Conservation (phyloP, 495 filamentous ascomycete genomes). For the Aspergillus asperescens region DNA sequence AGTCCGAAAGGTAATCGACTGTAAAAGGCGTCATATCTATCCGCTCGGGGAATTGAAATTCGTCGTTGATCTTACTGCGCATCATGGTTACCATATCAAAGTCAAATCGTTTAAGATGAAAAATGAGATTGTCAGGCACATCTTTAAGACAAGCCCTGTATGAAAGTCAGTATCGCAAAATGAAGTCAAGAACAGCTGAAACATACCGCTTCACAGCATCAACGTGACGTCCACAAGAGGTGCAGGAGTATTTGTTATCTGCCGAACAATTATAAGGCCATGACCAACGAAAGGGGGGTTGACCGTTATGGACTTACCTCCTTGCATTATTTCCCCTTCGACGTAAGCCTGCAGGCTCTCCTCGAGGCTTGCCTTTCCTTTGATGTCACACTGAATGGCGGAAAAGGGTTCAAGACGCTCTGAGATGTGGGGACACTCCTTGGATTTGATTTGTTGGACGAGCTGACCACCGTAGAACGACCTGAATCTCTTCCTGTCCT, state of each 20-base stretch:
- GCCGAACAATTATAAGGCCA: constrained; percentile 17
- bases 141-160: constrained; percentile 75
- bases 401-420: constrained; percentile 87
- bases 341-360: constrained; percentile 93
- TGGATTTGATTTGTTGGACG: constrained; percentile 91
- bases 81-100: constrained; percentile 82
- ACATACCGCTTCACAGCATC: constrained; percentile 83
- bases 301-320: constrained; percentile 32
- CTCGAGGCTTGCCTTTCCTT: constrained; percentile 76
- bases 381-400: constrained; percentile 95
- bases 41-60: constrained; percentile 75
- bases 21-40: constrained; percentile 94
- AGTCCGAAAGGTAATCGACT: constrained; percentile 73
- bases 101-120: constrained; percentile 94
- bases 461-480: constrained; percentile 88
- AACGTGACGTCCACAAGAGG: constrained; percentile 81
- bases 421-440: constrained; percentile 90
- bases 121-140: constrained; percentile 89
- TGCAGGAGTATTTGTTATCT: constrained; percentile 98
- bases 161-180: neutral
- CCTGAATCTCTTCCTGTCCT: constrained; percentile 69
- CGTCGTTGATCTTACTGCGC: constrained; percentile 92
- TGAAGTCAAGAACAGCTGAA: neutral
- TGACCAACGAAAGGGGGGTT: neutral
- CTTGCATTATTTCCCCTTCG: constrained; percentile 94